Evolutionary conservation across 2,329 filamentous ascomycete species (phyloP).

Genomic region (Phoma herbarum): DNA sequence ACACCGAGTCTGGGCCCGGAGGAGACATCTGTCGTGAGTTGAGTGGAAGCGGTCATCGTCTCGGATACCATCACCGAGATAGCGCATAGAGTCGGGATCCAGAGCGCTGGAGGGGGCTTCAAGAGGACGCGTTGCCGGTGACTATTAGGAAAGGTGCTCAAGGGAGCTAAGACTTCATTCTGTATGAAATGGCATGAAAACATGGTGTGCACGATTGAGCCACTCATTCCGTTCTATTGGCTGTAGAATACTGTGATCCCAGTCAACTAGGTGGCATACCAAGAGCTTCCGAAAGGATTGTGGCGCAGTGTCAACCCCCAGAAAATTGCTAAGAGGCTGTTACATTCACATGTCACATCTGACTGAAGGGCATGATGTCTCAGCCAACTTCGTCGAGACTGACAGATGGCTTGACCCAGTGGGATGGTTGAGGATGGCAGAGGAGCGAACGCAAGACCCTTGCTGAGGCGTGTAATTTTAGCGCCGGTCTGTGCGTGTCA

Average conservation of each 20-base stretch:
- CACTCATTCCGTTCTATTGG: no score
- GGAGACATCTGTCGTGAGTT: slow-evolving; percentile 52
- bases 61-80: slow-evolving; percentile 44
- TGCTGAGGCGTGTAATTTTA: background rate
- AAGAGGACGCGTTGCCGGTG: background rate
- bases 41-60: slow-evolving; percentile 52
- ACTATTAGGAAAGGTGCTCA: background rate
- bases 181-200: background rate
- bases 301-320: background rate
- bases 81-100: background rate
- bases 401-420: slow-evolving; percentile 14
- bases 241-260: no score
- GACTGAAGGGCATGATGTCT: slow-evolving; percentile 1
- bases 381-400: slow-evolving; percentile 10
- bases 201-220: background rate
- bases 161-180: background rate
- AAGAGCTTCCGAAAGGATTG: no score
- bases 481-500: slow-evolving; percentile 6
- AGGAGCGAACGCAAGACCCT: slow-evolving; percentile 6
- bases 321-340: background rate
- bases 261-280: no score
- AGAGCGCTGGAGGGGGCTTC: background rate
- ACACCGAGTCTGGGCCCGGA: slow-evolving; percentile 11
- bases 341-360: slow-evolving; percentile 12
- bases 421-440: slow-evolving; percentile 9